These are phyloP conservation scores for Pichia sorboxylosa DNA, from an alignment of 1,139 yeast species.

Conservation along the genomic window DNA sequence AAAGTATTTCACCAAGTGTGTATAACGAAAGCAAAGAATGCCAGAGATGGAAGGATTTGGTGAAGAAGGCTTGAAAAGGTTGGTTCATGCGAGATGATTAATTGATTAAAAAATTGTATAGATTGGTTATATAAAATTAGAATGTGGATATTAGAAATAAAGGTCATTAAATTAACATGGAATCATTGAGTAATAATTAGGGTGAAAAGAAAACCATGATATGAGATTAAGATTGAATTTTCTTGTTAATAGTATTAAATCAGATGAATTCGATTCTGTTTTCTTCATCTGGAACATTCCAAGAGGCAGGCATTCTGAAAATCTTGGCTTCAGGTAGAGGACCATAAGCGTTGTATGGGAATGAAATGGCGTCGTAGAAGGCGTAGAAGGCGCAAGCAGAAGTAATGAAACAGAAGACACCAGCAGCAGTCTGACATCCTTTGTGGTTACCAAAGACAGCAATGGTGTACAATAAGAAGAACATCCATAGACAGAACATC, in stretches of 20 bases:
- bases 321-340: conserved; percentile 21
- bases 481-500: conserved; percentile 29
- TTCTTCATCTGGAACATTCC: conserved; percentile 17
- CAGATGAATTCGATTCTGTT: conserved; percentile 14
- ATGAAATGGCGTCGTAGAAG: conserved; percentile 21
- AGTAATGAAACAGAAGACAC: conserved; percentile 32
- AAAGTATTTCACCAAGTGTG: too few relatives aligned
- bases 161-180: background rate
- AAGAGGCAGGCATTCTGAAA: conserved; percentile 24
- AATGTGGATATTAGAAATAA: too few relatives aligned
- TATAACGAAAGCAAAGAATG: too few relatives aligned
- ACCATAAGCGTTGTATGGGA: conserved; percentile 18
- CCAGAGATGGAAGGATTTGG: too few relatives aligned
- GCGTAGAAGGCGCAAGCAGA: conserved; percentile 34
- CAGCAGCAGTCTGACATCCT: conserved; percentile 31
- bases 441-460: conserved; percentile 29
- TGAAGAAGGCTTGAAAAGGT: too few relatives aligned
- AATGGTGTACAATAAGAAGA: conserved; percentile 33
- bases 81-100: too few relatives aligned
- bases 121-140: too few relatives aligned
- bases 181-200: background rate
- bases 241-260: conserved; percentile 1
- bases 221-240: background rate
- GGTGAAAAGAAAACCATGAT: background rate
- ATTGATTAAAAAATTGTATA: too few relatives aligned